phyloP scores from a whole-genome alignment of 2,329 filamentous ascomycete genomes.

The Ophiocordyceps unilateralis region DNA sequence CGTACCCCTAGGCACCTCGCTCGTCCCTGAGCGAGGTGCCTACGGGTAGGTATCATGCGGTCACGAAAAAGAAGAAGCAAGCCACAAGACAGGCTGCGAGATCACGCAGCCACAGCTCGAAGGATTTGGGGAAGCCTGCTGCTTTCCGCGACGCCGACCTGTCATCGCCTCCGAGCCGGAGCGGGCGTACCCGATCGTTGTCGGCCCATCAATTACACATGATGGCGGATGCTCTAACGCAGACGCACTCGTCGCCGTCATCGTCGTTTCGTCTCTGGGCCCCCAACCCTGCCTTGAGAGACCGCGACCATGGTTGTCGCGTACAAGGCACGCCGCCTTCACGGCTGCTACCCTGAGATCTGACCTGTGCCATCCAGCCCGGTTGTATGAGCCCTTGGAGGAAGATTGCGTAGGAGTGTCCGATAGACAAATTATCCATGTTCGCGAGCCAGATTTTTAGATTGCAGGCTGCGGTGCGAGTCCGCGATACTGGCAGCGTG shows the following conservation, averaged over 20 bases:
- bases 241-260: too few species aligned
- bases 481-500: not conserved
- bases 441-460: not conserved
- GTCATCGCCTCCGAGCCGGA: not conserved
- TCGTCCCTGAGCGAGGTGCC: too few species aligned
- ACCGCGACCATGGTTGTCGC: not conserved
- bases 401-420: not conserved
- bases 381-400: not conserved
- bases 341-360: not conserved
- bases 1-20: too few species aligned
- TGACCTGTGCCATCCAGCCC: not conserved
- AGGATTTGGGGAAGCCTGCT: not conserved
- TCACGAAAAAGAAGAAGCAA: not conserved
- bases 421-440: too few species aligned
- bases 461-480: not conserved
- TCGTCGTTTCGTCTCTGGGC: not conserved
- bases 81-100: not conserved
- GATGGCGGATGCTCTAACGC: not conserved
- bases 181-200: not conserved
- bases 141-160: not conserved
- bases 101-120: not conserved
- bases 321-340: not conserved
- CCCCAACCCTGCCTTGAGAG: not conserved
- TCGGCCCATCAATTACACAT: not conserved
- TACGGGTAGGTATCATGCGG: too few species aligned